Conservation (phyloP, 148 eudicot genomes). For the Salicornia ramosissima region DNA sequence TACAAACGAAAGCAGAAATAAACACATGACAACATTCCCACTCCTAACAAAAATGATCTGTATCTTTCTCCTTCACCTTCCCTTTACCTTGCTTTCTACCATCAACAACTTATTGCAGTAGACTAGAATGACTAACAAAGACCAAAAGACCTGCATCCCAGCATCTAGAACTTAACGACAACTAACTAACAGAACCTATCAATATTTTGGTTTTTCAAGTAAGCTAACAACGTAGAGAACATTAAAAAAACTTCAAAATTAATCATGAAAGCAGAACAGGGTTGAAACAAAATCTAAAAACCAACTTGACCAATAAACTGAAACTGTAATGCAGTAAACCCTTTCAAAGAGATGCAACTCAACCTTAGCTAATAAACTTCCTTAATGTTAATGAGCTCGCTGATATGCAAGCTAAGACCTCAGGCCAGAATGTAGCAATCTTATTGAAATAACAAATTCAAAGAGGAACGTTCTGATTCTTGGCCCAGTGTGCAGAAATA, state of each 20-base stretch:
- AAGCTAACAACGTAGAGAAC: background rate
- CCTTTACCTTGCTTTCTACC: background rate
- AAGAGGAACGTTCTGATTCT: no score
- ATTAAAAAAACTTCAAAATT: no score
- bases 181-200: background rate
- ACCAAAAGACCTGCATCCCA: background rate
- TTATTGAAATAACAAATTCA: no score
- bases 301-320: no score
- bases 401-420: no score
- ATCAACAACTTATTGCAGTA: background rate
- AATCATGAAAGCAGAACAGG: background rate
- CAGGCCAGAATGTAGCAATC: no score
- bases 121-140: background rate
- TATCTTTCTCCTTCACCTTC: background rate
- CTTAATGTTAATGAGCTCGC: no score
- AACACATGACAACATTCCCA: background rate
- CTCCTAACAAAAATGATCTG: no score
- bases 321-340: no score
- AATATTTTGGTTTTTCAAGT: background rate
- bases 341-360: no score
- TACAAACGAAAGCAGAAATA: background rate
- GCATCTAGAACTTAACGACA: background rate
- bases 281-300: background rate
- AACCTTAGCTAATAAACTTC: no score
- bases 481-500: no score